Conservation (phyloP, 257 asterid genomes). For the Hygrophila difformis region DNA sequence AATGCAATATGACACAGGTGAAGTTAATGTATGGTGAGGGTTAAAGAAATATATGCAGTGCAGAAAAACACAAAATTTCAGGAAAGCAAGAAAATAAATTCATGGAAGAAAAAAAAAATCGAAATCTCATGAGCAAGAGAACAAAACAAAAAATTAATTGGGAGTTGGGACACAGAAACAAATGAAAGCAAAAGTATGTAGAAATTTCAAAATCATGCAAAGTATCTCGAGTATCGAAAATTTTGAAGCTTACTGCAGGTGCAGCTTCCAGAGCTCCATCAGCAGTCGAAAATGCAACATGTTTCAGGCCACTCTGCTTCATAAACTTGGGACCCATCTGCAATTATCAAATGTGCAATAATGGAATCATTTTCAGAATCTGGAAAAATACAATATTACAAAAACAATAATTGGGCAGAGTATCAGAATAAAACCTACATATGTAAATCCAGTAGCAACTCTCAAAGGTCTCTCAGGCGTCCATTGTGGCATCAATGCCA, state of each 20-base stretch:
- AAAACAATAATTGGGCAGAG: too few species aligned
- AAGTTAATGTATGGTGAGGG: neutral
- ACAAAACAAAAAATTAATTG: neutral
- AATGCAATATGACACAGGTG: neutral
- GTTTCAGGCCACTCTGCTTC: slow-evolving; percentile 68
- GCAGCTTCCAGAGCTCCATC: slow-evolving; percentile 99
- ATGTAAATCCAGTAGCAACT: slow-evolving; percentile 84
- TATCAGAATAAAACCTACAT: neutral
- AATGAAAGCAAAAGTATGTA: neutral
- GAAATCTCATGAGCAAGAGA: neutral
- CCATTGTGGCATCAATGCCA: slow-evolving; percentile 93
- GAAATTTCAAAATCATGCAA: neutral
- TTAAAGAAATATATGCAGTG: neutral
- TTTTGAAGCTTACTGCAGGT: slow-evolving; percentile 59
- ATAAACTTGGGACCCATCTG: slow-evolving; percentile 92
- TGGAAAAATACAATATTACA: neutral
- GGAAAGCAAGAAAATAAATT: too few species aligned
- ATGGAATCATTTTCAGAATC: slow-evolving; percentile 2
- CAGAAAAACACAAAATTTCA: neutral
- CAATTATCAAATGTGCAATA: slow-evolving; percentile 16
- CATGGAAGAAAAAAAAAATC: neutral
- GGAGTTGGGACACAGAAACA: neutral
- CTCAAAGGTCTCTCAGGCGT: slow-evolving; percentile 86
- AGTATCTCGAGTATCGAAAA: neutral
- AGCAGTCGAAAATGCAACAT: slow-evolving; percentile 84